These are phyloP conservation scores for Globisporangium nunn DNA, from an alignment of 352 stramenopile genomes.

Conservation along the genomic window DNA sequence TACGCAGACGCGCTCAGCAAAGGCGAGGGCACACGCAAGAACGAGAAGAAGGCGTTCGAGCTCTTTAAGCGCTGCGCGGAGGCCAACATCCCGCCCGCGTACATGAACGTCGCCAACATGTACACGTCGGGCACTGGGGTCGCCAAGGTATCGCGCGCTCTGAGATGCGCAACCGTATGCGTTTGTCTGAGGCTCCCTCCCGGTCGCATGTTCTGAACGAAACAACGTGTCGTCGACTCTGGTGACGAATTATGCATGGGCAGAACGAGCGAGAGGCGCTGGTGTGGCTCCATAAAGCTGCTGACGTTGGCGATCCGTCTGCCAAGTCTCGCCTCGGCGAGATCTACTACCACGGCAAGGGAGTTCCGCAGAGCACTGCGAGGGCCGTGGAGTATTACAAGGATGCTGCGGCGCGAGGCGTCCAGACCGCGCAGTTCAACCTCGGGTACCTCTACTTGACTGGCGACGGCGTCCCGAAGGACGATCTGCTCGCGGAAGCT, in stretches of 20 bases:
- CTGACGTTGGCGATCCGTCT: constrained; percentile 59
- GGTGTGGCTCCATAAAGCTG: constrained; percentile 72
- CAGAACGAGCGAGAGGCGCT: constrained; percentile 64
- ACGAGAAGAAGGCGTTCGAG: constrained; percentile 75
- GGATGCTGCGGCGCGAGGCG: constrained; percentile 47
- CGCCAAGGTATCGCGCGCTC: constrained; percentile 35
- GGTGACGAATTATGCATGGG: not conserved
- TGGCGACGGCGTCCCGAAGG: constrained; percentile 47
- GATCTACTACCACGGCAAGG: constrained; percentile 60
- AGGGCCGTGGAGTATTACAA: constrained; percentile 65
- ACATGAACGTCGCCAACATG: constrained; percentile 82
- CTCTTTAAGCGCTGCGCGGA: constrained; percentile 67
- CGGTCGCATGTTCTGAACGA: no score
- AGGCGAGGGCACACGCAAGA: constrained; percentile 67
- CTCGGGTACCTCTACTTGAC: constrained; percentile 65
- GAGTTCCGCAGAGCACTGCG: constrained; percentile 38
- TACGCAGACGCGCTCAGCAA: constrained; percentile 74
- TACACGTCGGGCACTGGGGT: constrained; percentile 61
- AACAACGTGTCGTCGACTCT: no score
- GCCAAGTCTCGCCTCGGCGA: constrained; percentile 72
- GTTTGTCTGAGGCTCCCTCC: no score
- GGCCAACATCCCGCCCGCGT: constrained; percentile 53
- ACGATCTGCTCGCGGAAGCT: constrained; percentile 57
- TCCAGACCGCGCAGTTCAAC: constrained; percentile 73
- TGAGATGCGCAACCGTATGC: not conserved